These are phyloP conservation scores for Aspergillus jensenii DNA, from an alignment of 2,329 filamentous ascomycete genomes.

Conservation along the genomic window DNA sequence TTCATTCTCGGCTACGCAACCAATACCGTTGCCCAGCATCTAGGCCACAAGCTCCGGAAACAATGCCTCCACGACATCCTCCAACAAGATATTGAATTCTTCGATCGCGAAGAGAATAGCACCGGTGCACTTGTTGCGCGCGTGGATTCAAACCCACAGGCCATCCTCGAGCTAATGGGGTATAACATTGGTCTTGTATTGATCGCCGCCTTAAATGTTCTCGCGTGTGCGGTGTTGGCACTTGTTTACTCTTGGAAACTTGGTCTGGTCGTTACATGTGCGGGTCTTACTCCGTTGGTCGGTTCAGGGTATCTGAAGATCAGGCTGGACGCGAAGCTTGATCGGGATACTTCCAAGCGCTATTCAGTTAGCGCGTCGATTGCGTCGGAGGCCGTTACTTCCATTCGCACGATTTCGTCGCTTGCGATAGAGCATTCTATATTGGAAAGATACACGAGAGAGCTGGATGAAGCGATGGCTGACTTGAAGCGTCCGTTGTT, in stretches of 20 bases:
- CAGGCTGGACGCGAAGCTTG: constrained; percentile 70
- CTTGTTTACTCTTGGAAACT: constrained; percentile 53
- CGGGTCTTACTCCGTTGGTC: constrained; percentile 49
- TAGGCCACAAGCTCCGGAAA: constrained; percentile 72
- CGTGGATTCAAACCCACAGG: constrained; percentile 38
- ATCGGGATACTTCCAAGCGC: constrained; percentile 75
- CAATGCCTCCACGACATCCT: constrained; percentile 88
- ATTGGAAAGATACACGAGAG: constrained; percentile 65
- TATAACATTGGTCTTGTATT: constrained; percentile 80
- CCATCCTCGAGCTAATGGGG: constrained; percentile 70
- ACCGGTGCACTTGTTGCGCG: constrained; percentile 70
- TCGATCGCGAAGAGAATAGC: constrained; percentile 85
- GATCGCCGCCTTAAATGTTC: constrained; percentile 61
- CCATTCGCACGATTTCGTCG: constrained; percentile 89
- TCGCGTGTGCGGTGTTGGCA: constrained; percentile 48
- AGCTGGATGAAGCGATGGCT: constrained; percentile 51
- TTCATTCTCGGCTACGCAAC: constrained; percentile 60
- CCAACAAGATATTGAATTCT: constrained; percentile 89
- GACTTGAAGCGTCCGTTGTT: constrained; percentile 37
- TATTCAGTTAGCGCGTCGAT: constrained; percentile 68
- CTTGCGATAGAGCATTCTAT: constrained; percentile 86
- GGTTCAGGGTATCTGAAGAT: constrained; percentile 48
- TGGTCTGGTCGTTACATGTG: constrained; percentile 49
- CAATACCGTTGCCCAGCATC: constrained; percentile 66
- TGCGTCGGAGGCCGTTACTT: constrained; percentile 89